Conservation (phyloP, 306 rosid genomes). For the Ceratonia siliqua region DNA sequence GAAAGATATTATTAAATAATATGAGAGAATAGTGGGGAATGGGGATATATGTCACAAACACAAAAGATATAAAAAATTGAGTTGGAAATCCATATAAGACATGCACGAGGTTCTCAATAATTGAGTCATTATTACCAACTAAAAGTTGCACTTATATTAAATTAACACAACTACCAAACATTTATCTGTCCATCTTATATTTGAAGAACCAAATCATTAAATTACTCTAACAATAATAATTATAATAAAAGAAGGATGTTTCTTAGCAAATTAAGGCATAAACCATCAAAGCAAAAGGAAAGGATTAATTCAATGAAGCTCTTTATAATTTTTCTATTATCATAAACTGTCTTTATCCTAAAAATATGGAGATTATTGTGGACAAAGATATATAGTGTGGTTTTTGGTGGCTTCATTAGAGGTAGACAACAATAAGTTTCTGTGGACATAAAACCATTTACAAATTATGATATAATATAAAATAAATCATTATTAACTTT, state of each 20-base stretch:
- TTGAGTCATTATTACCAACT: constrained; percentile 60
- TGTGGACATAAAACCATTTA: constrained; percentile 20
- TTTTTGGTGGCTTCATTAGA: constrained; percentile 4
- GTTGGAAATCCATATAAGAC: constrained; percentile 39
- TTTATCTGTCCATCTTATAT: not conserved
- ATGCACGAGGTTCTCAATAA: constrained; percentile 55
- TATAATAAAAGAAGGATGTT: too few species aligned
- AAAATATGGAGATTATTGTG: not conserved
- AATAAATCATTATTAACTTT: constrained; percentile 12
- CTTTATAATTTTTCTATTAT: not conserved
- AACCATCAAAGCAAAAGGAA: not conserved
- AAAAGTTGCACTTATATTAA: constrained; percentile 53
- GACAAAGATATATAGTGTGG: not conserved
- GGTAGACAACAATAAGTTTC: not conserved
- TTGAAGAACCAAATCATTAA: too few species aligned
- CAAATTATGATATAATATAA: constrained; percentile 6
- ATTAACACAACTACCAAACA: not conserved
- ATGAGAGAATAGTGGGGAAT: constrained; percentile 48
- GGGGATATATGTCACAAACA: constrained; percentile 55
- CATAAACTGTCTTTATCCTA: not conserved
- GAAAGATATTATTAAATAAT: constrained; percentile 48
- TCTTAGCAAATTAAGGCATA: not conserved
- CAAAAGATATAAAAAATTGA: constrained; percentile 32
- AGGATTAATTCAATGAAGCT: not conserved
- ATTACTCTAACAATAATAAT: too few species aligned